phyloP scores from a whole-genome alignment of 352 stramenopile species.

The Phytophthora multivora region DNA sequence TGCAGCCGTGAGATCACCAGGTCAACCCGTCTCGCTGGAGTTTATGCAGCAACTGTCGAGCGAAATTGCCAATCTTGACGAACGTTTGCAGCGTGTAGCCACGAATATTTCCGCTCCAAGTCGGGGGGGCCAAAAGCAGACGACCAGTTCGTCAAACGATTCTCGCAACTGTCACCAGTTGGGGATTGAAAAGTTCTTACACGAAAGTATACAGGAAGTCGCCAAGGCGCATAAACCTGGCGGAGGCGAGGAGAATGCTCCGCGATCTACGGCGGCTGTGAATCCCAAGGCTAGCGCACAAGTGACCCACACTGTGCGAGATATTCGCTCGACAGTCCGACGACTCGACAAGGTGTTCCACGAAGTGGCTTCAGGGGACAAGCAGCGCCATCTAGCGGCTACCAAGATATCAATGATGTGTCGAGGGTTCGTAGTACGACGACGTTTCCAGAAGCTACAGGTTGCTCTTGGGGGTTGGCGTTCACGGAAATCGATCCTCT shows the following conservation, averaged over 20 bases:
- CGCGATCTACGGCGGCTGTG: slow-evolving; percentile 1
- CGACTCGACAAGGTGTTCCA: slow-evolving; percentile 80
- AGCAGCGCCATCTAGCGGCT: slow-evolving; percentile 70
- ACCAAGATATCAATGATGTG: slow-evolving; percentile 66
- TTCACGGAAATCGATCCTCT: slow-evolving; percentile 35
- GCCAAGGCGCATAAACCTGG: slow-evolving; percentile 22
- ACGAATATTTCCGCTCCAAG: slow-evolving; percentile 6
- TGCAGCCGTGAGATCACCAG: neutral
- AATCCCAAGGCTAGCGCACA: slow-evolving; percentile 50
- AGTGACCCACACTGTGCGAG: slow-evolving; percentile 61
- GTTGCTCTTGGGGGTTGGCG: slow-evolving; percentile 59
- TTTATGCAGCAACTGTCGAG: slow-evolving; percentile 33
- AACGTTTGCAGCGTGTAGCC: slow-evolving; percentile 32
- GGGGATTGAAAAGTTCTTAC: slow-evolving; percentile 58
- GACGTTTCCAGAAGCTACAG: slow-evolving; percentile 49
- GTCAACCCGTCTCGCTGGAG: slow-evolving; percentile 16
- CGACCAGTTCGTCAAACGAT: neutral
- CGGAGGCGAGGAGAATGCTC: neutral
- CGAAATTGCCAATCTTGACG: slow-evolving; percentile 31
- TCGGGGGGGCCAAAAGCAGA: neutral
- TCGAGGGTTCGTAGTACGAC: slow-evolving; percentile 55
- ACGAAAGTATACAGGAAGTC: slow-evolving; percentile 52
- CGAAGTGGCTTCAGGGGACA: slow-evolving; percentile 73
- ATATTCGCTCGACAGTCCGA: slow-evolving; percentile 66
- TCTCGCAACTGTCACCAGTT: slow-evolving; percentile 34